These are phyloP conservation scores for Kockiozyma suomiensis DNA, from an alignment of 805 yeast species.

Conservation along the genomic window DNA sequence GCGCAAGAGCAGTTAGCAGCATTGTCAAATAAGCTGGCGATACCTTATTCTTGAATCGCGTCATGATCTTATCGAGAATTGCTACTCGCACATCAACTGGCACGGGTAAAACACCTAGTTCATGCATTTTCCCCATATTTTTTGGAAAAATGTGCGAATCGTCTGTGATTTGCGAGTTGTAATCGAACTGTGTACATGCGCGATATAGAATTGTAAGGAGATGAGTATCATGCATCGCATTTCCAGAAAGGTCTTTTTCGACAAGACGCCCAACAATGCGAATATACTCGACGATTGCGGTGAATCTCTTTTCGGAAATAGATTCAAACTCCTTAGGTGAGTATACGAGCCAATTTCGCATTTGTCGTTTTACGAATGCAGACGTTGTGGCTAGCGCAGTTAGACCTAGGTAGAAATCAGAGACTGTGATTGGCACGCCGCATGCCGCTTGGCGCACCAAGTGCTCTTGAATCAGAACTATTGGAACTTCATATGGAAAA, in stretches of 20 bases:
- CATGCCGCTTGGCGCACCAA: constrained; percentile 40
- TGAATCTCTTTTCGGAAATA: constrained; percentile 21
- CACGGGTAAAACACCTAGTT: not conserved
- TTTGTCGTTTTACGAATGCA: constrained; percentile 33
- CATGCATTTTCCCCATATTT: constrained; percentile 4
- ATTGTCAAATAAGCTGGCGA: constrained; percentile 33
- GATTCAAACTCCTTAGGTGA: constrained; percentile 29
- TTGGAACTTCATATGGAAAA: constrained; percentile 36
- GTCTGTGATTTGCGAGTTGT: not conserved
- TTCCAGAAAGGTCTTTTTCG: not conserved
- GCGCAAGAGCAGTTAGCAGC: constrained; percentile 39
- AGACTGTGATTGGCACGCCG: constrained; percentile 38
- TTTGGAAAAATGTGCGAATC: not conserved
- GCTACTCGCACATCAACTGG: constrained; percentile 11
- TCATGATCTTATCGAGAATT: constrained; percentile 25
- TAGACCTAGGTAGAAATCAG: constrained; percentile 39
- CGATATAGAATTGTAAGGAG: constrained; percentile 15
- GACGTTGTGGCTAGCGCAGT: constrained; percentile 39
- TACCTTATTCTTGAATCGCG: constrained; percentile 14
- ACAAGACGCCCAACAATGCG: constrained; percentile 10
- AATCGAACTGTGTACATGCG: constrained; percentile 33
- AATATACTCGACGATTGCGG: constrained; percentile 6
- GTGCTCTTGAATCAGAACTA: constrained; percentile 35
- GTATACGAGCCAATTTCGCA: not conserved
- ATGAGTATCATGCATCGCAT: constrained; percentile 1